A percentile compares a stretch with the other conserved stretches of the same genome.
Conservation (phyloP, 2,329 filamentous ascomycete genomes). For the Neofusicoccum kwambonambiense region DNA sequence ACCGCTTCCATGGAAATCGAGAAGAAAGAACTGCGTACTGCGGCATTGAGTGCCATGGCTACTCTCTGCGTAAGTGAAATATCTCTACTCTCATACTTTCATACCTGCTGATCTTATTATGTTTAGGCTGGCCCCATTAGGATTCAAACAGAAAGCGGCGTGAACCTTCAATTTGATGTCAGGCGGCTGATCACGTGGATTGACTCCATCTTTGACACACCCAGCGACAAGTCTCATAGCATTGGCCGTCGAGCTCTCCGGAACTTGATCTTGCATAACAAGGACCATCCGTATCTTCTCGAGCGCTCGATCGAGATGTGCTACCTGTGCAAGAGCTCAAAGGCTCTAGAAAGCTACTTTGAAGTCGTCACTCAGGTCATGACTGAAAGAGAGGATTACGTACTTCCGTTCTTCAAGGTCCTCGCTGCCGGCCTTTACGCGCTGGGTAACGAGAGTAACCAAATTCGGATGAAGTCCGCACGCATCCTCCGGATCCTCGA, state of each 20-base stretch:
- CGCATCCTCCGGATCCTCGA: slow-evolving; percentile 78
- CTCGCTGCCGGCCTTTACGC: slow-evolving; percentile 87
- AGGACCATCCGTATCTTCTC: slow-evolving; percentile 78
- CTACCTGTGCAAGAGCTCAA: slow-evolving; percentile 76
- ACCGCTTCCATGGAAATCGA: slow-evolving; percentile 96
- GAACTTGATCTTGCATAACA: slow-evolving; percentile 88
- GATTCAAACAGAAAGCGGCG: slow-evolving; percentile 82
- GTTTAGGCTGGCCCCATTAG: slow-evolving; percentile 66
- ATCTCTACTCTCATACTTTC: not conserved
- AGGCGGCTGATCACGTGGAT: slow-evolving; percentile 93
- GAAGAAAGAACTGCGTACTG: slow-evolving; percentile 85
- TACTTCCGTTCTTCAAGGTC: slow-evolving; percentile 85
- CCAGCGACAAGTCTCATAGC: slow-evolving; percentile 86
- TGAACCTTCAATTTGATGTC: slow-evolving; percentile 87
- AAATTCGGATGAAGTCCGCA: slow-evolving; percentile 84
- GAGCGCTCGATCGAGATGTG: slow-evolving; percentile 90
- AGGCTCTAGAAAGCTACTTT: slow-evolving; percentile 93
- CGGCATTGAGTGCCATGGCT: slow-evolving; percentile 93
- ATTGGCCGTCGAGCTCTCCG: slow-evolving; percentile 86
- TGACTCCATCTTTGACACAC: slow-evolving; percentile 87
- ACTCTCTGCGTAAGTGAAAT: slow-evolving; percentile 72
- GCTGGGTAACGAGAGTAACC: slow-evolving; percentile 85
- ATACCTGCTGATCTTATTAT: not conserved
- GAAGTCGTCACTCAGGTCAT: slow-evolving; percentile 87
- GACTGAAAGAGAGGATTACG: slow-evolving; percentile 77